Percentiles rank a stretch among this genome's conserved stretches.
phyloP scores from a whole-genome alignment of 305 asterid genomes.

The Fraxinus baroniana region DNA sequence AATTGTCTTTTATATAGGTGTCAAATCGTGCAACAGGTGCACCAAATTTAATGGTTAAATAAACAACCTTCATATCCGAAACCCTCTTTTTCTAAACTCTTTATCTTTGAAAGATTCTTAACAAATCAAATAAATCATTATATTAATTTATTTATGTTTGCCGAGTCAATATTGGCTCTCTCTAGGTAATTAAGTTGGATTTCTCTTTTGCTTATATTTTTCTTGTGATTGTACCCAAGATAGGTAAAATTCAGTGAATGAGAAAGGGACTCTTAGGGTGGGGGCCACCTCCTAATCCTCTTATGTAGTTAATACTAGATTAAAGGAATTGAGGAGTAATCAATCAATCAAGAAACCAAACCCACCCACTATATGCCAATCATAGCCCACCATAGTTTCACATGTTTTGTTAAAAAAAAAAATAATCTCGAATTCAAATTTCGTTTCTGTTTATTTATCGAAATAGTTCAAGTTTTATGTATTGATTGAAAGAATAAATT shows the following conservation, averaged over 20 bases:
- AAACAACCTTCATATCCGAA: background rate
- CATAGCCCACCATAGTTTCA: background rate
- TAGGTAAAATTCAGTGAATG: constrained; percentile 29
- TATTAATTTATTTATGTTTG: background rate
- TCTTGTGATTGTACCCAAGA: constrained; percentile 22
- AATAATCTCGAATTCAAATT: background rate
- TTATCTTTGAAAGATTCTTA: constrained; percentile 21
- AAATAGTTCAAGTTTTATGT: background rate
- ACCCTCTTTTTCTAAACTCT: background rate
- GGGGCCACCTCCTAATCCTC: constrained; percentile 29
- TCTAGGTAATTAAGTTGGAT: background rate
- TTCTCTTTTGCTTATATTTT: background rate
- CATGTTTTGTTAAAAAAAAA: background rate
- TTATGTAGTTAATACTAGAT: constrained; percentile 18
- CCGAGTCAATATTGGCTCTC: constrained; percentile 52
- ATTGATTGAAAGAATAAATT: background rate
- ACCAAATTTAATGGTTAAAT: background rate
- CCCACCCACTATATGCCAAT: constrained; percentile 25
- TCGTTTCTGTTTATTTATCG: too few relatives aligned
- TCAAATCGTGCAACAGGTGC: constrained; percentile 24
- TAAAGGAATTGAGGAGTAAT: constrained; percentile 2
- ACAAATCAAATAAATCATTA: constrained; percentile 13
- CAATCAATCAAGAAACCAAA: background rate
- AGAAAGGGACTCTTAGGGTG: background rate
- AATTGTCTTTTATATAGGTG: constrained; percentile 14